Evolutionary conservation across 1,139 yeast species (phyloP).

Genomic region (Maudiozyma humilis): DNA sequence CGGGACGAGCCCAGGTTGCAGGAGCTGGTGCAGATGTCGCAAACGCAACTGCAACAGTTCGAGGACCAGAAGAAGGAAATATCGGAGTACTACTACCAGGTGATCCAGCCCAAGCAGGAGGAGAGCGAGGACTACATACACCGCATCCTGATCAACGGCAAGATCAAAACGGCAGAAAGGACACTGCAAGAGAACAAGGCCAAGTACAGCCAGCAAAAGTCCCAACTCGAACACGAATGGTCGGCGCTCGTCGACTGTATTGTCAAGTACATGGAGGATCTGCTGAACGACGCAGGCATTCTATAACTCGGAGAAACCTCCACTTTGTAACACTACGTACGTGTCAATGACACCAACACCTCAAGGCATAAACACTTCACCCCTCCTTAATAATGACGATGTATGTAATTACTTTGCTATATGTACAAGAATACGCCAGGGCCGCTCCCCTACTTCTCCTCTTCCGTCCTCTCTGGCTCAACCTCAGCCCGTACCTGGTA

Average conservation of each 20-base stretch:
- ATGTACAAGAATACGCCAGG: not conserved
- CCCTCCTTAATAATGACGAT: no score
- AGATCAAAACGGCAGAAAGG: slow-evolving; percentile 19
- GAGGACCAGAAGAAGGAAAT: slow-evolving; percentile 16
- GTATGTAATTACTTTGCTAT: no score
- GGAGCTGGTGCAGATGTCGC: slow-evolving; percentile 14
- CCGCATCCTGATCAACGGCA: slow-evolving; percentile 20
- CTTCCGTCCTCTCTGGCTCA: no score
- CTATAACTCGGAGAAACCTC: not conserved
- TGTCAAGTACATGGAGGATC: slow-evolving; percentile 24
- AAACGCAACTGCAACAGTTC: slow-evolving; percentile 16
- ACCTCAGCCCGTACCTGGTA: no score
- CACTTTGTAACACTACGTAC: not conserved
- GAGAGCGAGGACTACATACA: slow-evolving; percentile 23
- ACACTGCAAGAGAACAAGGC: slow-evolving; percentile 16
- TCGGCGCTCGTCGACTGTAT: slow-evolving; percentile 24
- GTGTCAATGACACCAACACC: no score
- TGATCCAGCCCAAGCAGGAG: slow-evolving; percentile 20
- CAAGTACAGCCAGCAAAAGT: slow-evolving; percentile 20
- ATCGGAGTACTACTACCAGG: slow-evolving; percentile 20
- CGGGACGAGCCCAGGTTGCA: slow-evolving; percentile 16
- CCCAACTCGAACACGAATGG: slow-evolving; percentile 25
- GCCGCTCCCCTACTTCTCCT: no score
- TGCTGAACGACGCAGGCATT: slow-evolving; percentile 14
- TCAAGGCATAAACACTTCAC: no score